Evolutionary conservation across 2,329 filamentous ascomycete genomes (phyloP), one percentile per base, ranked within the genome.

Genomic region (Daldinia eschscholtzii): DNA sequence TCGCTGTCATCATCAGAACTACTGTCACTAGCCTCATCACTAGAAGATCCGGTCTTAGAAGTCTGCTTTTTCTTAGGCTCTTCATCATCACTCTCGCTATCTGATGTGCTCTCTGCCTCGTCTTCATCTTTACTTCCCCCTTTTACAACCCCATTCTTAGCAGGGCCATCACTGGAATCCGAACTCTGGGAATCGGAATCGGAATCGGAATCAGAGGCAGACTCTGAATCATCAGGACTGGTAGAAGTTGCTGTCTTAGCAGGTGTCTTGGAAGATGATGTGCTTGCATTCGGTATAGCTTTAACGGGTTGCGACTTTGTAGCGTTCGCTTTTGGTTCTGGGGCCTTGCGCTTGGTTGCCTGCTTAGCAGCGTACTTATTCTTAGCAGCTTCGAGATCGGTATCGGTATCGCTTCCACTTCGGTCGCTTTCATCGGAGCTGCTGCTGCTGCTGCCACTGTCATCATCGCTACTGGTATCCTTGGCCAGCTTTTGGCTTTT

Each of bases 331-430:
- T 71, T 73, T 4, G 66, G 55, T 37, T 79, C 53, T 30, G 61
- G 42, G 35, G 70, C 67, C 48, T 79, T 80, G 9, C 70, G 75
- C 69, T 77, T 80, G 41, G 65, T 77, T 33, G 74, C 72, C 48
- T 65, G 64, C 66, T 73, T 75, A n/a, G 65, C 74, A 26, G 68
- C 61, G 41, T 81, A 75, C 65, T 80, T 81, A 58, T 76, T 78
- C 56, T 81, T 68, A 2, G 72, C 75, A 13, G 74, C 74, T 12
- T 75, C 73, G 35, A 82, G 78, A 41, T 78, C 71, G 20, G 72
- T 75, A n/a, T 75, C 79, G 59, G 77, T 75, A 15, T 76, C 80
- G 59, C 78, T 78, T 61, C 77, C 77, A 56, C 74, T 78, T 2
- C 74, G 76, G 15, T 77, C 74, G 23, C 76, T 76, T 26, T 77